These are phyloP conservation scores for Perkinsus chesapeaki DNA, from an alignment of 169 alveolate genomes.

Conservation along the genomic window DNA sequence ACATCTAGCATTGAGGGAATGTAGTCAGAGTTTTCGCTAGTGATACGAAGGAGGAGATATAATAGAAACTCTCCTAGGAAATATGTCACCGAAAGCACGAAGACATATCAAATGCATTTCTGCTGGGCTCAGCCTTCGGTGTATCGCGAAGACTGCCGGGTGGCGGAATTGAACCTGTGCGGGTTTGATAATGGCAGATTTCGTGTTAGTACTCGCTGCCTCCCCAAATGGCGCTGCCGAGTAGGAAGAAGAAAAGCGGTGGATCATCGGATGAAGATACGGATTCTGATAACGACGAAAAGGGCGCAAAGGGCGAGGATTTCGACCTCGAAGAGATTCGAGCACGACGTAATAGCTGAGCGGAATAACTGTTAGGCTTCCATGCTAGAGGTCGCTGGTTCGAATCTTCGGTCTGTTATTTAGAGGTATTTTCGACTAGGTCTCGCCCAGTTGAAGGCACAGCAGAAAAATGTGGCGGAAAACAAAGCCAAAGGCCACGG, in stretches of 20 bases:
- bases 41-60: too few relatives aligned
- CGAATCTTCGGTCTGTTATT: neutral
- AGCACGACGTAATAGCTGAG: neutral
- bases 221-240: neutral
- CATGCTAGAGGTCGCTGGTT: neutral
- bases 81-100: too few relatives aligned
- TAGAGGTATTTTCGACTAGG: neutral
- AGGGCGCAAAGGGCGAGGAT: neutral
- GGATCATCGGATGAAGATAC: neutral
- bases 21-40: too few relatives aligned
- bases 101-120: too few relatives aligned
- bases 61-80: too few relatives aligned
- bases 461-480: neutral
- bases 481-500: slow-evolving; percentile 52
- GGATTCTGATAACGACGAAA: neutral
- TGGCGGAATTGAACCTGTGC: neutral
- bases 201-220: neutral
- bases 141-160: too few relatives aligned
- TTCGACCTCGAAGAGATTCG: neutral
- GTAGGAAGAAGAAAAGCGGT: neutral
- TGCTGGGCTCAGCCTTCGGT: too few relatives aligned
- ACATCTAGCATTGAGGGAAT: too few relatives aligned
- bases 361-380: neutral
- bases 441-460: neutral
- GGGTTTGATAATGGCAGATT: neutral